Base-by-base conservation (phyloP, 2,329 filamentous ascomycete species). In the Fusarium praegraminearum region DNA sequence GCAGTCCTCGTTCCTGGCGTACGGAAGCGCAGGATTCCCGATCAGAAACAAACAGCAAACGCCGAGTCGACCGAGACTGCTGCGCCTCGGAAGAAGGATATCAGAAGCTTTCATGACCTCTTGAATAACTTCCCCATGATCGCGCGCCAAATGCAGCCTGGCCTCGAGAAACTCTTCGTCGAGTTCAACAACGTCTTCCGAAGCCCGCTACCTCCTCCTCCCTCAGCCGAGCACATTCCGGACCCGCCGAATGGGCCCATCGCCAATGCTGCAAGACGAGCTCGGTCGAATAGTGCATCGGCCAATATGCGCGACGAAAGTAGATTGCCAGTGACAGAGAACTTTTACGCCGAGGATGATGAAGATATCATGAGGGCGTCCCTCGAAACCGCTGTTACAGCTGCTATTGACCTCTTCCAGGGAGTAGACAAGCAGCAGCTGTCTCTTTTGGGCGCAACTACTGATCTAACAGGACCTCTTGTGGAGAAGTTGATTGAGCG, bases 401-500 rank as follows among this genome's bases (percentile, higher is more conserved):
- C 92, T 12, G 96, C 94, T 1, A 98, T 99, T 71, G 96, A 99
- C 75, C 85, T 98, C 2, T 99, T 99, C 72, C 95, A 98, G 75
- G 90, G 90, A 63, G 95, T 99, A 8, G 96, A 99, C 78, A 97
- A 97, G 78, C 93, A 97, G 75, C 96, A 98, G 75, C 83, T 99
- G 30, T 98, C 95, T 5, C 85, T 97, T 36, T 85, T 99, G 7
- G 96, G 94, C 20, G 93, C 94, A 7, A 97, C 94, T 2, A 99
- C 97, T 3, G 94, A 98, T 76, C 82, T 99, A 53, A 98, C 96
- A 0, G 95, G 96, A 0, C 93, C 94, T 2, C 83, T 97, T 11
- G 94, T 99, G 2, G 97, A 99, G 81, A 90, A 93, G 65, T 85
- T 99, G 74, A 98, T 99, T 70, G 96, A 99, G 80, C 90, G 94